Evolutionary conservation across 176 grass and related monocot species (phyloP).

Genomic region (Aechmea fasciata): DNA sequence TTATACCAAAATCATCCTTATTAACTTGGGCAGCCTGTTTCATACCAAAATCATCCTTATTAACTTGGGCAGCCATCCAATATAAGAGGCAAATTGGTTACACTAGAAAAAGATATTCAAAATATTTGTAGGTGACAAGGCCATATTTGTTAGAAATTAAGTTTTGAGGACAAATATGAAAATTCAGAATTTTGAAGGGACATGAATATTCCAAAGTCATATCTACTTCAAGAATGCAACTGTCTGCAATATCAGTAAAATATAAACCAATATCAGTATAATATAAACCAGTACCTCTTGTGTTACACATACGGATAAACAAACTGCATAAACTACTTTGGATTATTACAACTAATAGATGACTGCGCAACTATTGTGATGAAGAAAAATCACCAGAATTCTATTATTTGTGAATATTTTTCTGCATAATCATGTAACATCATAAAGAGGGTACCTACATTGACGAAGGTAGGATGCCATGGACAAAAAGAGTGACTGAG

Average conservation of each 20-base stretch:
- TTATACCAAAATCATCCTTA: no score
- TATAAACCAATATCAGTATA: background rate
- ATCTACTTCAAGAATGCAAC: background rate
- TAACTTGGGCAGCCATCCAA: no score
- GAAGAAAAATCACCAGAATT: background rate
- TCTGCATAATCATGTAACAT: conserved; percentile 4
- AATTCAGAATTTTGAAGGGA: no score
- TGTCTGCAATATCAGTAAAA: background rate
- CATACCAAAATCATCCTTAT: no score
- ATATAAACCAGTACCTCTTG: background rate
- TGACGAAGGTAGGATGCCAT: conserved; percentile 58
- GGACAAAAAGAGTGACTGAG: conserved; percentile 67
- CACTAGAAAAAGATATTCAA: no score
- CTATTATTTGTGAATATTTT: background rate
- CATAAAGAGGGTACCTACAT: conserved; percentile 32
- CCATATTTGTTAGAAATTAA: no score
- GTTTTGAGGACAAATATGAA: no score
- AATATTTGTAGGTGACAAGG: no score
- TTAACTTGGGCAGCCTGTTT: no score
- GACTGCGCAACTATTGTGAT: background rate
- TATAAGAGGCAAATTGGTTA: background rate
- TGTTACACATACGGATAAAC: background rate
- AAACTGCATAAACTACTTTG: background rate
- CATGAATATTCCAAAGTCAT: no score
- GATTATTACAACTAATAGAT: background rate